Percentiles rank a stretch among this genome's conserved stretches.
Conservation (phyloP, 2,329 filamentous ascomycete species). For the Dendryphion nanum region DNA sequence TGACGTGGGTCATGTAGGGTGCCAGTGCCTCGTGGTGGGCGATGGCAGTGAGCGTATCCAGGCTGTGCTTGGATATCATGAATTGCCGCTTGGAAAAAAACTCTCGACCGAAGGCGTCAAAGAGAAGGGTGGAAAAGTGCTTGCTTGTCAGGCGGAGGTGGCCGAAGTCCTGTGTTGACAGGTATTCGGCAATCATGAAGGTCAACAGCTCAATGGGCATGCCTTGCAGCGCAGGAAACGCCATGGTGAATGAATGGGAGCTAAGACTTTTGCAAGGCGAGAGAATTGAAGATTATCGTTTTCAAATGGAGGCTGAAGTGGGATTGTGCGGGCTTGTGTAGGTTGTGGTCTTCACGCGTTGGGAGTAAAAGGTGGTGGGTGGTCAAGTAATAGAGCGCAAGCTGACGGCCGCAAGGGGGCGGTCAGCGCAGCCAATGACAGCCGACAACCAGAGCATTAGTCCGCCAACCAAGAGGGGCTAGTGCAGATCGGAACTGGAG, state of each 20-base stretch:
- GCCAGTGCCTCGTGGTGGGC: slow-evolving; percentile 33
- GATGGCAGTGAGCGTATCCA: slow-evolving; percentile 51
- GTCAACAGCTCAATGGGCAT: slow-evolving; percentile 60
- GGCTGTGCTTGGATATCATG: slow-evolving; percentile 58
- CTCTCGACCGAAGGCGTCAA: slow-evolving; percentile 57
- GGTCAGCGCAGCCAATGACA: too few relatives aligned
- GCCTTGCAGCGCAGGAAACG: slow-evolving; percentile 15
- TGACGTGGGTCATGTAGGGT: background rate
- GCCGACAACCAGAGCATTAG: too few relatives aligned
- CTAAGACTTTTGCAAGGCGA: background rate
- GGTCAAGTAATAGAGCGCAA: too few relatives aligned
- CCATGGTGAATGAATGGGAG: slow-evolving; percentile 17
- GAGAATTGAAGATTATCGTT: too few relatives aligned
- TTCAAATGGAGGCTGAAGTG: too few relatives aligned
- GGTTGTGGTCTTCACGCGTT: too few relatives aligned
- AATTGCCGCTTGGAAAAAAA: slow-evolving; percentile 68
- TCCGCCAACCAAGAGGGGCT: too few relatives aligned
- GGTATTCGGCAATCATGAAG: slow-evolving; percentile 51
- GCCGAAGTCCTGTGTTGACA: slow-evolving; percentile 58
- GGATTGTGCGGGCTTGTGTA: too few relatives aligned
- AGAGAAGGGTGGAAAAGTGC: slow-evolving; percentile 53
- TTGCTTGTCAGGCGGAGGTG: slow-evolving; percentile 57
- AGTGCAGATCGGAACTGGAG: too few relatives aligned
- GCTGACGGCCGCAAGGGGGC: too few relatives aligned
- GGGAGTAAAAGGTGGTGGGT: too few relatives aligned